phyloP scores from a whole-genome alignment of 192 early-diverging fungal species.

The Rhizophagus sp. region DNA sequence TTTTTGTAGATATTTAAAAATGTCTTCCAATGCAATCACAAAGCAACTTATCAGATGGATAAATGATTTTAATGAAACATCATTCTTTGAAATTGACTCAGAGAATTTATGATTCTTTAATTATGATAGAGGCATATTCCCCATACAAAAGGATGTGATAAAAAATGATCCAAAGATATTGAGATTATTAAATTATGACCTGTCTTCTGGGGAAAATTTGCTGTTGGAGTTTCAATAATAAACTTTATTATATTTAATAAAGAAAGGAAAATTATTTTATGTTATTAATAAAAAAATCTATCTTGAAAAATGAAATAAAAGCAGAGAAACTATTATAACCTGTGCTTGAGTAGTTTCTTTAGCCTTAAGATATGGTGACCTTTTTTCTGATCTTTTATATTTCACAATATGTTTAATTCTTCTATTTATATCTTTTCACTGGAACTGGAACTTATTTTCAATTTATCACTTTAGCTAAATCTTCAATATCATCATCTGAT shows the following conservation, averaged over 20 bases:
- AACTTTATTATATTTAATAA: neutral
- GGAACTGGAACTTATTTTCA: neutral
- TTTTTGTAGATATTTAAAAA: neutral
- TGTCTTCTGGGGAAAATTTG: conserved; percentile 7
- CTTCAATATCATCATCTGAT: neutral
- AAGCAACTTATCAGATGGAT: conserved; percentile 12
- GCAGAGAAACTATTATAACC: neutral
- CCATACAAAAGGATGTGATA: conserved; percentile 7
- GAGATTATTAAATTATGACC: conserved; percentile 26
- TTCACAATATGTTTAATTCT: neutral
- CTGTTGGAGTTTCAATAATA: neutral
- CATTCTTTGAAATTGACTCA: conserved; percentile 5
- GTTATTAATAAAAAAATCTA: no score
- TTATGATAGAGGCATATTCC: conserved; percentile 13
- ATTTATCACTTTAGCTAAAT: neutral
- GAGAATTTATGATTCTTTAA: neutral
- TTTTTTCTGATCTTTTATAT: neutral
- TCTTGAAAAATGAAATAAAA: neutral
- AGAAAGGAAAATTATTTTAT: no score
- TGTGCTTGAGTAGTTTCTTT: neutral
- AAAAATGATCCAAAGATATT: conserved; percentile 24
- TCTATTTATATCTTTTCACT: no score
- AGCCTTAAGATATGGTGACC: conserved; percentile 12
- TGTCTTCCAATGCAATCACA: neutral
- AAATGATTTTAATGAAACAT: neutral